These are phyloP conservation scores for Fusarium heterosporum DNA, from an alignment of 2,329 filamentous ascomycete species.

Conservation along the genomic window DNA sequence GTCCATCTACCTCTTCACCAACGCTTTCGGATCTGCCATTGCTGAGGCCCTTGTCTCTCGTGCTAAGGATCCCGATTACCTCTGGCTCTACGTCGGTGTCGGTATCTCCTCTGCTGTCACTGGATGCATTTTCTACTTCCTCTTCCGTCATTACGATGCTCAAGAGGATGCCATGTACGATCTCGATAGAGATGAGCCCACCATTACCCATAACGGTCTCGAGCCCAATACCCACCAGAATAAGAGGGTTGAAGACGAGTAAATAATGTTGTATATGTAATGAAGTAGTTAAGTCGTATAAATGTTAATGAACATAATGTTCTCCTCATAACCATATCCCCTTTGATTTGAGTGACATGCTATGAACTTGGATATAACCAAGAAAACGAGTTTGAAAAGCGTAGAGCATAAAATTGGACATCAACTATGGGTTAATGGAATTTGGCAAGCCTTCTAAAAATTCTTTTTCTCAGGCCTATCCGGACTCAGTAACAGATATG, in stretches of 20 bases:
- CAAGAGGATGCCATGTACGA: constrained; percentile 56
- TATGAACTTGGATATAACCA: too few species aligned
- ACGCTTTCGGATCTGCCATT: constrained; percentile 68
- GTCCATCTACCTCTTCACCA: constrained; percentile 70
- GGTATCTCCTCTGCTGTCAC: constrained; percentile 60
- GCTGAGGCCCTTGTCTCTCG: constrained; percentile 70
- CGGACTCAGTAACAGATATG: too few species aligned
- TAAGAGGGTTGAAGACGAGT: constrained; percentile 38
- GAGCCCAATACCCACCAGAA: not conserved
- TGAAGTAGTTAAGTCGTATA: not conserved
- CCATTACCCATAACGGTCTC: constrained; percentile 28
- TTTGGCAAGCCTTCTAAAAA: too few species aligned
- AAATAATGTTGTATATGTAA: not conserved
- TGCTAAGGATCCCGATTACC: constrained; percentile 71
- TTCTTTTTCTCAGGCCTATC: too few species aligned
- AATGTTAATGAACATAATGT: not conserved
- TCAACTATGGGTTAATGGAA: too few species aligned
- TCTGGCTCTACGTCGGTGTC: constrained; percentile 75
- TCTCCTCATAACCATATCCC: not conserved
- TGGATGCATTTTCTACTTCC: constrained; percentile 64
- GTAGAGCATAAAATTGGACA: too few species aligned
- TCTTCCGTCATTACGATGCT: constrained; percentile 55
- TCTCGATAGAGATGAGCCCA: constrained; percentile 52
- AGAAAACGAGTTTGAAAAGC: too few species aligned
- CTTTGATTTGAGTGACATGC: too few species aligned